A percentile compares a stretch with the other conserved stretches of the same genome.
These are phyloP conservation scores for Diaporthe sp. DNA, from an alignment of 2,329 filamentous ascomycete species.

Conservation along the genomic window DNA sequence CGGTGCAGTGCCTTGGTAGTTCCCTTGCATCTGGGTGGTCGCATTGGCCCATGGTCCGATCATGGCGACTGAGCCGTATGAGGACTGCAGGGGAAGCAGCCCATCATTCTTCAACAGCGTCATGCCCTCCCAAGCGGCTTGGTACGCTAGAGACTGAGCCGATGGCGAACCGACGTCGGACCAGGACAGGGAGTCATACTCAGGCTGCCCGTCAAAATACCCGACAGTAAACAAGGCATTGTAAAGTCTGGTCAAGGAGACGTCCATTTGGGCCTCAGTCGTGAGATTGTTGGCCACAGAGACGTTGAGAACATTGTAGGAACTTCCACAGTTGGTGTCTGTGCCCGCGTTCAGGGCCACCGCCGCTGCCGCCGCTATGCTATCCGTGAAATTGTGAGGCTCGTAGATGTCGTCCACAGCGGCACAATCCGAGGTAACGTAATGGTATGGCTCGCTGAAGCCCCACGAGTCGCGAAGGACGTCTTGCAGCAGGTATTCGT, in stretches of 20 bases:
- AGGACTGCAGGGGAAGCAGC: constrained; percentile 60
- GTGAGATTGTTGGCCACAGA: background rate
- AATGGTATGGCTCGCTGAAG: constrained; percentile 71
- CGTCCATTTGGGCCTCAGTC: background rate
- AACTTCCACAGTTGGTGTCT: background rate
- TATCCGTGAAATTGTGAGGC: background rate
- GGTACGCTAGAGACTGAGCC: background rate
- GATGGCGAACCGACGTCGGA: background rate
- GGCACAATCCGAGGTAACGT: constrained; percentile 78
- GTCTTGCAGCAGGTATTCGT: constrained; percentile 71
- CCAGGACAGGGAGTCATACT: background rate
- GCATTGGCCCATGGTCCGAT: constrained; percentile 7
- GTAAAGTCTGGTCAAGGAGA: background rate
- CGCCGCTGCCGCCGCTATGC: background rate
- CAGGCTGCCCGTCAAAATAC: background rate
- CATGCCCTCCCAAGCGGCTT: constrained; percentile 2
- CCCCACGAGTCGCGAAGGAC: constrained; percentile 75
- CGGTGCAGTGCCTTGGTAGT: background rate
- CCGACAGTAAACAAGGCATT: constrained; percentile 9
- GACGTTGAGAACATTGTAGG: background rate
- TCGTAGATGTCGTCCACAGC: background rate
- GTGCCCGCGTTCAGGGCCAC: constrained; percentile 6
- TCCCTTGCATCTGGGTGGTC: constrained; percentile 2
- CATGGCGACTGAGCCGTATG: constrained; percentile 55
- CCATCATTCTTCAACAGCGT: background rate